Evolutionary conservation across 2,329 filamentous ascomycete species (phyloP).

Genomic region (Shiraia bambusicola): DNA sequence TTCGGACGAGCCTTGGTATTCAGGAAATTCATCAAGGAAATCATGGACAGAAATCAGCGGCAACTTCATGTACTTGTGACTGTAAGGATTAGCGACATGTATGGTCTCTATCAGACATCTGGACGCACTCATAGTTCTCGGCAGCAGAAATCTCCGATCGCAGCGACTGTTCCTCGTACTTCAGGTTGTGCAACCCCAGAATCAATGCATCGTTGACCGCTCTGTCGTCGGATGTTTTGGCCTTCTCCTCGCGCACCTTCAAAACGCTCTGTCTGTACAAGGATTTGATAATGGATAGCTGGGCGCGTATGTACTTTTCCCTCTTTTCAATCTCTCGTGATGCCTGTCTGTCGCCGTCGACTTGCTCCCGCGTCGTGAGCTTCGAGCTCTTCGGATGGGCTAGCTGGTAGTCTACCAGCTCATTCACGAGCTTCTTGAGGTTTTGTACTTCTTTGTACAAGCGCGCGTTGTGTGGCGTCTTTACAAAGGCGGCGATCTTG

Average conservation of each 20-base stretch:
- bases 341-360: constrained; percentile 27
- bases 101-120: not conserved
- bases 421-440: constrained; percentile 34
- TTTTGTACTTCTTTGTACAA: constrained; percentile 36
- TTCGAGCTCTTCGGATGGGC: constrained; percentile 27
- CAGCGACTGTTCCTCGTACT: constrained; percentile 92
- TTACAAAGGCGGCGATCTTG: constrained; percentile 28
- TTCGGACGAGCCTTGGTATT: constrained; percentile 70
- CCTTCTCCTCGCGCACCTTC: constrained; percentile 80
- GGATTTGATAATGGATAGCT: constrained; percentile 60
- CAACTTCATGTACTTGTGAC: constrained; percentile 83
- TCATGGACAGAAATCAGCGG: constrained; percentile 82
- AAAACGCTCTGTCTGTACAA: constrained; percentile 81
- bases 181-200: constrained; percentile 90
- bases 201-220: constrained; percentile 91
- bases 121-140: constrained; percentile 81
- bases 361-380: constrained; percentile 20
- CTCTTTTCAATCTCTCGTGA: constrained; percentile 28
- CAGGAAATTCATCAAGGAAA: constrained; percentile 74
- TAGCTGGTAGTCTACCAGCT: constrained; percentile 36
- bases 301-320: constrained; percentile 77
- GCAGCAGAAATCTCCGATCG: constrained; percentile 88
- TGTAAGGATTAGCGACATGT: constrained; percentile 40
- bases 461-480: constrained; percentile 33
- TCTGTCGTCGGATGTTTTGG: constrained; percentile 79